Percentiles rank a stretch among this genome's conserved stretches.
Evolutionary conservation across 2,329 filamentous ascomycete genomes (phyloP).

Genomic region (Botrytis tulipae): DNA sequence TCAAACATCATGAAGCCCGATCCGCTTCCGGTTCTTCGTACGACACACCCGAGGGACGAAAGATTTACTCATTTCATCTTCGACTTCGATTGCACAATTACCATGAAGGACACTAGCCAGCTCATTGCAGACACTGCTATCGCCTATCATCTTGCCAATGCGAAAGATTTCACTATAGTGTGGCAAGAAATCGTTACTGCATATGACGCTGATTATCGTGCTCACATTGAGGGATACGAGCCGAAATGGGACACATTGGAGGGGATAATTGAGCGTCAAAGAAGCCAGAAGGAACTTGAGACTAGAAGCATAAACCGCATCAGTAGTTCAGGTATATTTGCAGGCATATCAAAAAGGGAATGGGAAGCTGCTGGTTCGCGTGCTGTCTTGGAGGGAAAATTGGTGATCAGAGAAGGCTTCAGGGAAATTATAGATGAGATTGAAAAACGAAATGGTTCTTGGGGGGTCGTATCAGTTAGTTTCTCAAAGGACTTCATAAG

Average conservation of each 20-base stretch:
- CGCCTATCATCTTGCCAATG: constrained; percentile 18
- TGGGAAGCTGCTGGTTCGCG: constrained; percentile 27
- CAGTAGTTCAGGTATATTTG: constrained; percentile 32
- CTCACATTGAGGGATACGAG: background rate
- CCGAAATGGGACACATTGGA: constrained; percentile 22
- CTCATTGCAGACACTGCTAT: constrained; percentile 27
- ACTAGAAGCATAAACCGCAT: constrained; percentile 32
- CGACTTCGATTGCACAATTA: constrained; percentile 39
- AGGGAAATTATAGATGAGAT: constrained; percentile 24
- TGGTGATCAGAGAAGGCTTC: constrained; percentile 30
- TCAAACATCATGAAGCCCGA: background rate
- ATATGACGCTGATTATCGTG: background rate
- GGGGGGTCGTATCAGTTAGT: constrained; percentile 35
- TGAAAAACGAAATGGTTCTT: constrained; percentile 16
- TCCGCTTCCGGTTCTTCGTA: background rate
- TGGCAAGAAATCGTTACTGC: constrained; percentile 11
- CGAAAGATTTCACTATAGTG: constrained; percentile 16
- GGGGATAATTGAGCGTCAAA: constrained; percentile 28
- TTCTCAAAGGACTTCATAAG: constrained; percentile 31
- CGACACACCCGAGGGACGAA: background rate
- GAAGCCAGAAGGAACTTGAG: constrained; percentile 31
- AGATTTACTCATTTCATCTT: constrained; percentile 29
- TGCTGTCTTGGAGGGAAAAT: constrained; percentile 24
- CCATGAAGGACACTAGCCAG: constrained; percentile 34
- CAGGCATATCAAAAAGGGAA: constrained; percentile 24